phyloP scores from a whole-genome alignment of 2,329 filamentous ascomycete species.

The Fusarium aywerte region DNA sequence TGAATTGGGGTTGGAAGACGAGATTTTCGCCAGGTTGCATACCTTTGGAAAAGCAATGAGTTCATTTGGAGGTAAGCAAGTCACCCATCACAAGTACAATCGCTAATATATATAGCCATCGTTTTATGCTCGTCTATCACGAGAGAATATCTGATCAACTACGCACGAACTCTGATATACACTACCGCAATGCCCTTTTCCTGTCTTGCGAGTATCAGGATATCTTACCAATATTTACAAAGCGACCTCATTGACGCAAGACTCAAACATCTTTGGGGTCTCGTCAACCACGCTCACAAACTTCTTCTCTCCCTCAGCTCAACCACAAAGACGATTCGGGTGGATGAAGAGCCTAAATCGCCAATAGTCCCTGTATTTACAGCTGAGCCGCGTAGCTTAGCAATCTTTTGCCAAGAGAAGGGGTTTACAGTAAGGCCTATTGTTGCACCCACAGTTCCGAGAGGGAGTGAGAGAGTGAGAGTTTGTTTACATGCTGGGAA shows the following conservation, averaged over 20 bases:
- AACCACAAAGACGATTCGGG: slow-evolving; percentile 39
- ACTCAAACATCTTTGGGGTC: slow-evolving; percentile 47
- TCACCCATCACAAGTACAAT: accelerated
- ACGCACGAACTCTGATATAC: slow-evolving; percentile 79
- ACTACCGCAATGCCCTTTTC: slow-evolving; percentile 75
- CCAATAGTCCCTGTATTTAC: slow-evolving; percentile 74
- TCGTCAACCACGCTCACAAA: slow-evolving; percentile 55
- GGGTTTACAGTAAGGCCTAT: slow-evolving; percentile 73
- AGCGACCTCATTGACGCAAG: slow-evolving; percentile 58
- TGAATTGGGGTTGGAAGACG: slow-evolving; percentile 63
- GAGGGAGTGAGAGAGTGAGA: slow-evolving; percentile 70
- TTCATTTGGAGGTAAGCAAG: slow-evolving; percentile 73
- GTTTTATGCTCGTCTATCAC: slow-evolving; percentile 70
- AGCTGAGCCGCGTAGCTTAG: slow-evolving; percentile 66
- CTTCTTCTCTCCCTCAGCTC: slow-evolving; percentile 56
- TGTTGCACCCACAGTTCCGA: slow-evolving; percentile 74
- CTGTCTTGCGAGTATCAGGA: slow-evolving; percentile 66
- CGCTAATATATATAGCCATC: slow-evolving; percentile 52
- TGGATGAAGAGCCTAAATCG: slow-evolving; percentile 58
- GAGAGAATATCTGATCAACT: slow-evolving; percentile 76
- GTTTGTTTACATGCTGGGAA: slow-evolving; percentile 77
- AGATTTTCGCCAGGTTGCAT: slow-evolving; percentile 68
- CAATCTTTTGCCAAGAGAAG: slow-evolving; percentile 66
- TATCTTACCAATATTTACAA: slow-evolving; percentile 67
- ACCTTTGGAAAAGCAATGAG: slow-evolving; percentile 76